Percentiles rank a stretch among this genome's conserved stretches.
These are phyloP conservation scores for bread wheat (Triticum aestivum) DNA, from an alignment of 176 grass and related monocot genomes.

Conservation along the genomic window IWGSC_CS_RefSeq_v2.1 NC_057800.1:566659385-566659884, in stretches of 20 bases:
- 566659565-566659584: constrained; percentile 91
- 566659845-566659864: constrained; percentile 34
- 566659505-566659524: not conserved
- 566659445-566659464: constrained; percentile 67
- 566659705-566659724: constrained; percentile 44
- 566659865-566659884: constrained; percentile 41
- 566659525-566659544: constrained; percentile 34
- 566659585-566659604: constrained; percentile 55
- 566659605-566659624: constrained; percentile 51
- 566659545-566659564: constrained; percentile 67
- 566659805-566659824: not conserved
- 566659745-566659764: constrained; percentile 16
- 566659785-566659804: not conserved
- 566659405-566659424: constrained; percentile 92
- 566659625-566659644: constrained; percentile 54
- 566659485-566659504: constrained; percentile 66
- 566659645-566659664: constrained; percentile 30
- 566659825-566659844: constrained; percentile 45
- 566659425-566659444: constrained; percentile 97
- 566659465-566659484: constrained; percentile 96
- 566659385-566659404: constrained; percentile 92
- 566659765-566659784: constrained; percentile 16
- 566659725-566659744: constrained; percentile 36
- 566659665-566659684: constrained; percentile 33
- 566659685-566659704: constrained; percentile 37